These are phyloP conservation scores for Collybia sordida DNA, from an alignment of 768 basidiomycete genomes.

Conservation along the genomic window DNA sequence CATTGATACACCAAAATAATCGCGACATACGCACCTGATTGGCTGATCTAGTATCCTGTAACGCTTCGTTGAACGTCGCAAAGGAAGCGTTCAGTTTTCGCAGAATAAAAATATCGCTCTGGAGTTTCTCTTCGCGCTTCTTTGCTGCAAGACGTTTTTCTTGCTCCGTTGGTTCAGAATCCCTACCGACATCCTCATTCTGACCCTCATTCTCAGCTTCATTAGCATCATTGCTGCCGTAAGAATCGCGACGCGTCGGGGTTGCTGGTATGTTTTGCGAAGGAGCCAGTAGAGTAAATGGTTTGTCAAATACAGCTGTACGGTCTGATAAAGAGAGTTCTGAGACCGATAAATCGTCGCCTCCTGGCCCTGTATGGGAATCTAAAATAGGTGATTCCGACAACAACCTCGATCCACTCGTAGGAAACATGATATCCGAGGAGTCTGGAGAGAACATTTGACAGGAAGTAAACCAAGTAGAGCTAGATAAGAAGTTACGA, in stretches of 20 bases:
- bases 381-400: conserved; percentile 27
- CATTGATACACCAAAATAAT: neutral
- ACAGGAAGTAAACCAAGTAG: too few relatives aligned
- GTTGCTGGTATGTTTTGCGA: conserved; percentile 13
- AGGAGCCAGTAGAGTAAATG: conserved; percentile 16
- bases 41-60: conserved; percentile 61
- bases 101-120: conserved; percentile 70
- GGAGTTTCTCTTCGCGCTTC: conserved; percentile 66
- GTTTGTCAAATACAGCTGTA: conserved; percentile 12
- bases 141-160: conserved; percentile 12
- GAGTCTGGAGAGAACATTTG: conserved; percentile 13
- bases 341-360: conserved; percentile 34
- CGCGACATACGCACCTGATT: conserved; percentile 54
- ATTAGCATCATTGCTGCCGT: conserved; percentile 4
- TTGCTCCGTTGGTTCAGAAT: conserved; percentile 19
- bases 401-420: conserved; percentile 24
- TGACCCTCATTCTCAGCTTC: conserved; percentile 6
- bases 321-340: conserved; percentile 34
- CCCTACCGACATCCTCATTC: conserved; percentile 8
- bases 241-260: conserved; percentile 8
- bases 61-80: conserved; percentile 64
- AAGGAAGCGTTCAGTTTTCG: conserved; percentile 74
- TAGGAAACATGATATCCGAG: conserved; percentile 13
- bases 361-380: conserved; percentile 25
- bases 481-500: neutral